Evolutionary conservation across 306 rosid species (phyloP), one percentile per base, ranked within the genome.

Genomic region (Quercus parvula): DNA sequence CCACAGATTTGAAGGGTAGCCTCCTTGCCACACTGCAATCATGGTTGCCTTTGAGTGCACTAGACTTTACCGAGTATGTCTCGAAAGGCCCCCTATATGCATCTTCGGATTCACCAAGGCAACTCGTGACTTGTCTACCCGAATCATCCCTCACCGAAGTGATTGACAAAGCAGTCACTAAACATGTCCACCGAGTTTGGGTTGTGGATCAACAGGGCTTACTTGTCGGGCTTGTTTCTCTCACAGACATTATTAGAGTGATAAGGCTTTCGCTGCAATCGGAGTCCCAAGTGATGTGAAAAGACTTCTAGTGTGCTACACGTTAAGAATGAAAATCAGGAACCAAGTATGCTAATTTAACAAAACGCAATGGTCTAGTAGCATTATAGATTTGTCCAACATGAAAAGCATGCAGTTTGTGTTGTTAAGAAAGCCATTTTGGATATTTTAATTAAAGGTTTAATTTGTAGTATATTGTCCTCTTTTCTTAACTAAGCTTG

Each of bases 141-240:
- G 92, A 89, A 11, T 84, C 94, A 1, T 20, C 92, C 4, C 56
- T 95, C 10, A 84, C 69, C 0, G 87, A 89, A 76, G 93, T 90
- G 5, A 83, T 91, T 5, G 88, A 89, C 10, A 90, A 90, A 89
- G 92, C 86, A 2, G 86, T 95, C 13, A 63, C 84, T 0, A 86
- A 81, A 44, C 94, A 89, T 31, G 99, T 95, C 35, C 99, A 95
- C 73, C 78, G 98, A 25, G 57, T 93, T 44, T 93, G 99, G 99
- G 96, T 89, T 31, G 96, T 90, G 72, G 96, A 93, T 75, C 80
- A 74, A 10, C 84, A 89, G 17, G 93, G 94, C 71, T 86, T 90
- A 79, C 99, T 95, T 13, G 15, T 73, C 4, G 98, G 99, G 5
- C 81, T 95, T 22, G 86, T 93, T 78, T 89, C 96, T 2, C 90